These are phyloP conservation scores for Cordyceps militaris DNA, from an alignment of 2,329 filamentous ascomycete species.

Conservation along the genomic window DNA sequence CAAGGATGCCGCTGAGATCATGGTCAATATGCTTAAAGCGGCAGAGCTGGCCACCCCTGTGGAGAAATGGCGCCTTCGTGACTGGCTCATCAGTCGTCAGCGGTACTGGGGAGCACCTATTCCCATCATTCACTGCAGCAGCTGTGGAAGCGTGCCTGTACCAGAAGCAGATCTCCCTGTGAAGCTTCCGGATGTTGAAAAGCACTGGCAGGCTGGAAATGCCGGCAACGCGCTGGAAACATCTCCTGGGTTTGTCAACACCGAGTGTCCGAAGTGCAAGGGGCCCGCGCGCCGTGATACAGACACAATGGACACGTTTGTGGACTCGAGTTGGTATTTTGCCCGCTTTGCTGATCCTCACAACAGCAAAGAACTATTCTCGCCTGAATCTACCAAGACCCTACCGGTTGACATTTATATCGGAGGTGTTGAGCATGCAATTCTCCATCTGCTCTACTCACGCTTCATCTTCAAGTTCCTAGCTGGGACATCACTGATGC, in stretches of 20 bases:
- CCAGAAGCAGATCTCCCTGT: constrained; percentile 72
- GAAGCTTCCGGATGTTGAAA: constrained; percentile 59
- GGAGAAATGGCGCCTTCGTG: constrained; percentile 72
- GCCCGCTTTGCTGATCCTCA: constrained; percentile 69
- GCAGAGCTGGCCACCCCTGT: constrained; percentile 53
- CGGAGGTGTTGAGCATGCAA: constrained; percentile 85
- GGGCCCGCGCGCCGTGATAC: constrained; percentile 71
- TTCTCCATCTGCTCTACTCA: constrained; percentile 80
- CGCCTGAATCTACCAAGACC: constrained; percentile 46
- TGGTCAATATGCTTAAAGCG: constrained; percentile 50
- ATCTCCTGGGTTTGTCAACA: constrained; percentile 66
- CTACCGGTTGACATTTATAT: constrained; percentile 84
- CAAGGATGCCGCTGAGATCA: constrained; percentile 50
- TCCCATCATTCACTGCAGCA: constrained; percentile 73
- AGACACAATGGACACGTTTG: constrained; percentile 95
- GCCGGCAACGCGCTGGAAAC: constrained; percentile 71
- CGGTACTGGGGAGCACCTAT: constrained; percentile 90
- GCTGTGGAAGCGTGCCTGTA: constrained; percentile 73
- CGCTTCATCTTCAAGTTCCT: constrained; percentile 89
- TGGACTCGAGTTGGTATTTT: constrained; percentile 93
- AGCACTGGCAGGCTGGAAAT: constrained; percentile 61
- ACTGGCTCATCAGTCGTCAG: constrained; percentile 90
- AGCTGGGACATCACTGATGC: constrained; percentile 46
- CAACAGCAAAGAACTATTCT: constrained; percentile 56
- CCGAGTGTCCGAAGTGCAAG: constrained; percentile 66